Conservation (phyloP, 2,329 filamentous ascomycete species). For the Fusarium verrucosum region DNA sequence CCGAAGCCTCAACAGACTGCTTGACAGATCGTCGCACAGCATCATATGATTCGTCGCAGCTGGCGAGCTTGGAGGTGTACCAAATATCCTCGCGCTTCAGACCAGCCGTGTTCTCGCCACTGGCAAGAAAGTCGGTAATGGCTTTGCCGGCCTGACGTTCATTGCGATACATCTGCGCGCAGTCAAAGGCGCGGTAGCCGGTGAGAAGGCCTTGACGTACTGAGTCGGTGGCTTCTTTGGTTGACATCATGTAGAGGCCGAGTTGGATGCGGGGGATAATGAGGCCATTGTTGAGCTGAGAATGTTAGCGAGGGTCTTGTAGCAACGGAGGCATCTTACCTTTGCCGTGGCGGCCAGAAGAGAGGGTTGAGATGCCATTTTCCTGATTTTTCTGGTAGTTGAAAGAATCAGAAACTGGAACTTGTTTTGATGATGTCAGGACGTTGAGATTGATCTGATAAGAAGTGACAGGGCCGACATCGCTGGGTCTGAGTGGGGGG, state of each 20-base stretch:
- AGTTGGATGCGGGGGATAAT: constrained; percentile 77
- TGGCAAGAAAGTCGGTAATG: constrained; percentile 66
- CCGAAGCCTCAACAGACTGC: constrained; percentile 69
- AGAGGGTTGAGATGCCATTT: constrained; percentile 36
- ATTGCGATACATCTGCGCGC: constrained; percentile 69
- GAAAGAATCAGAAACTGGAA: background rate
- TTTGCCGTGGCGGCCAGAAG: constrained; percentile 39
- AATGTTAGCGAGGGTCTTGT: background rate
- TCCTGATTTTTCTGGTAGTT: background rate
- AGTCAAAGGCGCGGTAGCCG: constrained; percentile 63
- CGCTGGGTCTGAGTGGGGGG: constrained; percentile 5
- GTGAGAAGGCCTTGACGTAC: constrained; percentile 66
- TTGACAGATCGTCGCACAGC: constrained; percentile 72
- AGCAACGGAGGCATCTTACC: background rate
- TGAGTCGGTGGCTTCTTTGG: constrained; percentile 65
- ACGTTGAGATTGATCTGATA: constrained; percentile 12
- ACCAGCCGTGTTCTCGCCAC: constrained; percentile 57
- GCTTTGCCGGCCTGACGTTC: constrained; percentile 75
- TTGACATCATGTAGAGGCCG: constrained; percentile 76
- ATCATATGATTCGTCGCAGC: constrained; percentile 72
- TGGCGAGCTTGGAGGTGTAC: constrained; percentile 81
- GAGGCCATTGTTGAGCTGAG: constrained; percentile 69
- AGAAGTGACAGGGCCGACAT: constrained; percentile 14
- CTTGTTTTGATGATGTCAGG: constrained; percentile 11
- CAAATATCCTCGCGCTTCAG: constrained; percentile 76